Evolutionary conservation across 192 early-diverging fungal species (phyloP).

Genomic region (Umbelopsis vinacea): DNA sequence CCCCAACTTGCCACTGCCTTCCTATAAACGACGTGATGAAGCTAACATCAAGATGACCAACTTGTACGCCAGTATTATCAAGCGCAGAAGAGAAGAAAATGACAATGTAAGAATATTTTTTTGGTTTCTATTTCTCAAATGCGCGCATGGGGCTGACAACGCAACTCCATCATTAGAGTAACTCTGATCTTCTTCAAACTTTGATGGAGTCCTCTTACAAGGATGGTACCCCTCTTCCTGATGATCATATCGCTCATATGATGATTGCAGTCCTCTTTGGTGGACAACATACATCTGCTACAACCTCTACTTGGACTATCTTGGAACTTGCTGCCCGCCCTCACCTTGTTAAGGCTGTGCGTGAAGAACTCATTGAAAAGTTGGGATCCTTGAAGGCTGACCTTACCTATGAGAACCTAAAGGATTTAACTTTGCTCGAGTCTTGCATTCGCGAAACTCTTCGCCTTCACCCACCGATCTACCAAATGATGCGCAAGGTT

Average conservation of each 20-base stretch:
- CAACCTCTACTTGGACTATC: conserved; percentile 91
- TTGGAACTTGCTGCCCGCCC: conserved; percentile 84
- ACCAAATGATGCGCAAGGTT: conserved; percentile 93
- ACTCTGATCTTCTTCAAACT: conserved; percentile 76
- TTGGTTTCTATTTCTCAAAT: neutral
- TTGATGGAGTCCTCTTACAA: conserved; percentile 90
- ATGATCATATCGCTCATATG: conserved; percentile 89
- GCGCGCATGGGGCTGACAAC: neutral
- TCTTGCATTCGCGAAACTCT: conserved; percentile 89
- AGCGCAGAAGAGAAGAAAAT: conserved; percentile 66
- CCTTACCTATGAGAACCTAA: conserved; percentile 75
- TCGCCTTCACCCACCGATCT: conserved; percentile 92
- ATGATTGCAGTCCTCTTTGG: conserved; percentile 98
- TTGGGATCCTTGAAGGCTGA: conserved; percentile 60
- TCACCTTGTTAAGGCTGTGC: conserved; percentile 68
- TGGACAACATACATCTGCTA: conserved; percentile 96
- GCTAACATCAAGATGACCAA: conserved; percentile 84
- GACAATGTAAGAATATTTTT: conserved; percentile 29
- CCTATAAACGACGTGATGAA: conserved; percentile 82
- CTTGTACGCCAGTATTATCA: conserved; percentile 81
- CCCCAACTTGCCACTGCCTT: conserved; percentile 87
- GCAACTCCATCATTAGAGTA: conserved; percentile 15
- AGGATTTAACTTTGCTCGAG: conserved; percentile 77
- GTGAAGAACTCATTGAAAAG: conserved; percentile 70
- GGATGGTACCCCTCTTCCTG: conserved; percentile 81